Conservation (phyloP, 352 stramenopile species). For the Phytophthora nicotianae region DNA sequence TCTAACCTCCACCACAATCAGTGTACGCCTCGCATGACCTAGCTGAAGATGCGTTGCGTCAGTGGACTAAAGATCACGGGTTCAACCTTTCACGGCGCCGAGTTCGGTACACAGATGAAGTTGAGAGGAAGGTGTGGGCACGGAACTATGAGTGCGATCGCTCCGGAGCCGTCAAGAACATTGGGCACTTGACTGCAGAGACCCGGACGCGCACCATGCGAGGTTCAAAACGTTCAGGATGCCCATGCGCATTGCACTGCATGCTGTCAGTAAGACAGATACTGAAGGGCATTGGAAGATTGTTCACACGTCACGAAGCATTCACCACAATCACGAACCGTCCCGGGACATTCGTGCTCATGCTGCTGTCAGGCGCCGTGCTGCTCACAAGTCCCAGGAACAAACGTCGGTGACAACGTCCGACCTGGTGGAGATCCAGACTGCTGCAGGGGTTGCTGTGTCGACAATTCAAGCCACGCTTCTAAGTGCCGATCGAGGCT, state of each 20-base stretch:
- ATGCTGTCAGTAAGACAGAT: not conserved
- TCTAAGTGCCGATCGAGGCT: not conserved
- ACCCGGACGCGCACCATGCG: too few relatives aligned
- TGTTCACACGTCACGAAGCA: not conserved
- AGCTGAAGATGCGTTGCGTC: too few relatives aligned
- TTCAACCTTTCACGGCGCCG: not conserved
- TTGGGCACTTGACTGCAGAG: not conserved
- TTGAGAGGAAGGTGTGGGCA: not conserved
- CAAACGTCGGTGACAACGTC: not conserved
- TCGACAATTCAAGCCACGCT: not conserved
- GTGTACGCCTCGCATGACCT: too few relatives aligned
- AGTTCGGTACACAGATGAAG: not conserved
- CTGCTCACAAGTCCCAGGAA: not conserved
- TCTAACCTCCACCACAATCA: too few relatives aligned
- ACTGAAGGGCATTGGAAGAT: not conserved
- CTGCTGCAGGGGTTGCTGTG: not conserved
- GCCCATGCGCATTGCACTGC: not conserved
- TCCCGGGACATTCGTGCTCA: not conserved
- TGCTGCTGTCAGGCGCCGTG: not conserved
- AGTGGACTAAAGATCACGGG: not conserved
- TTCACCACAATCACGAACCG: not conserved
- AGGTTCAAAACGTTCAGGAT: too few relatives aligned
- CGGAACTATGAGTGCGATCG: not conserved
- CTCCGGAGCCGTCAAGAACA: not conserved
- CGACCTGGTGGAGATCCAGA: not conserved